phyloP scores from a whole-genome alignment of 345 rosid species.

The Brassica rapa region DNA sequence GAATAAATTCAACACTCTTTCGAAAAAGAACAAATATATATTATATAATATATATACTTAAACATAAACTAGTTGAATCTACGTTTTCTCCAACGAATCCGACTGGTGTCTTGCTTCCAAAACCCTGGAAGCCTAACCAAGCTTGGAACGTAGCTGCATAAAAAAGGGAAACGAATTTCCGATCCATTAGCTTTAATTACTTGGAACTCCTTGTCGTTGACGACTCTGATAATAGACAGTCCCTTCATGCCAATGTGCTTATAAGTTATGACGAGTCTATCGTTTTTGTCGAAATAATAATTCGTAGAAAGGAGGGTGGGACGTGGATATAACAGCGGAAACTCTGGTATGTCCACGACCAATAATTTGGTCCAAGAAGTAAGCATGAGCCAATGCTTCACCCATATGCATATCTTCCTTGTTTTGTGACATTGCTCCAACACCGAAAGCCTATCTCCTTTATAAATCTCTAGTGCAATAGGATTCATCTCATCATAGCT shows the following conservation, averaged over 20 bases:
- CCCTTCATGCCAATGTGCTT: not conserved
- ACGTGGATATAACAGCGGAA: not conserved
- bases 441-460: constrained; percentile 7
- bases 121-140: not conserved
- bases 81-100: not conserved
- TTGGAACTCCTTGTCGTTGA: not conserved
- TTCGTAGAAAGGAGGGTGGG: not conserved
- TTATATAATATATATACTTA: too few relatives aligned
- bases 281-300: not conserved
- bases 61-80: not conserved
- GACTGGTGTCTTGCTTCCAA: not conserved
- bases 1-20: too few relatives aligned
- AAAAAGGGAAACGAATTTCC: not conserved
- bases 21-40: too few relatives aligned
- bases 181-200: not conserved
- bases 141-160: constrained; percentile 1
- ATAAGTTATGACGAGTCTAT: not conserved
- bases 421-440: constrained; percentile 5
- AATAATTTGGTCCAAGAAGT: not conserved
- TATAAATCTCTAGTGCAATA: not conserved
- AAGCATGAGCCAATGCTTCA: not conserved
- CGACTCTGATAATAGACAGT: not conserved
- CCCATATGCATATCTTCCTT: constrained; percentile 11
- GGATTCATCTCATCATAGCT: not conserved
- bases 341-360: not conserved